Evolutionary conservation across 176 grass and related monocot species (phyloP), one percentile per base, ranked within the genome.

Genomic region (Urochloa ruziziensis): DNA sequence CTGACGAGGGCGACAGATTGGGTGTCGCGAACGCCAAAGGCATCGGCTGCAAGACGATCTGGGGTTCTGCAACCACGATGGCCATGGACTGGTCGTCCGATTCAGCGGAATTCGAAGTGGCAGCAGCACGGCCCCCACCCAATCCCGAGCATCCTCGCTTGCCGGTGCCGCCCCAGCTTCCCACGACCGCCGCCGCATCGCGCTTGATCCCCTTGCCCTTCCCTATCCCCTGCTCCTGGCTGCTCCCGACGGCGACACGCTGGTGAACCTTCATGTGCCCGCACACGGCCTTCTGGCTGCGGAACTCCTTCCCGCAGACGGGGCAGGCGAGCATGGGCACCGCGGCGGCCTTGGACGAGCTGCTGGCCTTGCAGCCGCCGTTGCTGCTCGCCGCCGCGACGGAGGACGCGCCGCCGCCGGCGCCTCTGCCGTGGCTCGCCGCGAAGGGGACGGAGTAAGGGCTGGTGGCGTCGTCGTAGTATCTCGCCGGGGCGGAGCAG

Each of bases 201-300:
- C 75, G 37, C 74, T 77, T 42, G 14, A 60, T 18, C 28, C 15
- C 40, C 62, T 68, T 13, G 13, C 8, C 23, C 4, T 67, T 37
- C 15, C 34, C 16, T 39, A 28, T 4, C 67, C 40, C 40, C 39
- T 46, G 39, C 36, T 34, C 5, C 21, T 33, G 33, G 25, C 6
- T 24, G 25, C 6, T 24, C n/a, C 67, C 39, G 6, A 70, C 14
- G 13, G 18, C 14, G 13, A 14, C 35, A 0, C 2, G 34, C 46
- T 43, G 23, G 36, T 85, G 87, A 28, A 84, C 61, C 51, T 72
- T 74, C 82, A 85, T 84, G 77, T 89, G 82, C 10, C 87, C 87
- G 70, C 73, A 29, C 51, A 69, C 40, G 3, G 87, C 70, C 62
- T 75, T 62, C 19, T 9, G 5, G 77, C 52, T 80, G 7, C 13